Conservation (phyloP, 306 rosid species). For the Macrotyloma uniflorum region DNA sequence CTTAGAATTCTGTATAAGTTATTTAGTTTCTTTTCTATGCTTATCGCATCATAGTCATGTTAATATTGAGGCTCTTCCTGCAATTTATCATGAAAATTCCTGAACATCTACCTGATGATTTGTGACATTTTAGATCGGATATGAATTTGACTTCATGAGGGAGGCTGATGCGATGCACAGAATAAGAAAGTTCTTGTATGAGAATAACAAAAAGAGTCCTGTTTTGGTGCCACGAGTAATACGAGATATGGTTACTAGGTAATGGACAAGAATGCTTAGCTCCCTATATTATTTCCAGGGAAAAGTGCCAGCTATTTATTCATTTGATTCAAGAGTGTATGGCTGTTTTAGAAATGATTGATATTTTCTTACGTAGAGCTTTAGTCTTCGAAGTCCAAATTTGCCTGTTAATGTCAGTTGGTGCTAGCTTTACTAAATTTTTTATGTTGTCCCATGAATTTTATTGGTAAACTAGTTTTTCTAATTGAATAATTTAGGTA, state of each 20-base stretch:
- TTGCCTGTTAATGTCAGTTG: constrained; percentile 14
- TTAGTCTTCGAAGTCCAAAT: constrained; percentile 35
- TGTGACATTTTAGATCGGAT: constrained; percentile 76
- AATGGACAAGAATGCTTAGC: constrained; percentile 24
- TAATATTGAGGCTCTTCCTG: constrained; percentile 32
- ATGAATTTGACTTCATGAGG: constrained; percentile 91
- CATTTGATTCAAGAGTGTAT: not conserved
- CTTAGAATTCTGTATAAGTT: not conserved
- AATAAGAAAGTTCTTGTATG: constrained; percentile 67
- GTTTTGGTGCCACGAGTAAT: constrained; percentile 84
- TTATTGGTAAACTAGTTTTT: not conserved
- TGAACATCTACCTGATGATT: constrained; percentile 43
- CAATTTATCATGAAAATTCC: constrained; percentile 31
- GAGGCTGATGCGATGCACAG: constrained; percentile 85
- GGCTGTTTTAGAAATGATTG: not conserved
- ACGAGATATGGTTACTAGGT: constrained; percentile 72
- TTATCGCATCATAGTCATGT: constrained; percentile 22
- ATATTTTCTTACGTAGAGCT: not conserved
- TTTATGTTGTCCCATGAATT: not conserved
- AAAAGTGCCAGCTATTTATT: not conserved
- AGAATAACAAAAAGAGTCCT: constrained; percentile 71
- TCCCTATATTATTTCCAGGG: constrained; percentile 21
- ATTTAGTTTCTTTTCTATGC: constrained; percentile 27
- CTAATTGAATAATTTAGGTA: constrained; percentile 12
- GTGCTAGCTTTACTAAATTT: constrained; percentile 21